Percentiles rank a stretch among this genome's conserved stretches.
Conservation (phyloP, 75 land plant species). For the Sequoia sempervirens region DNA sequence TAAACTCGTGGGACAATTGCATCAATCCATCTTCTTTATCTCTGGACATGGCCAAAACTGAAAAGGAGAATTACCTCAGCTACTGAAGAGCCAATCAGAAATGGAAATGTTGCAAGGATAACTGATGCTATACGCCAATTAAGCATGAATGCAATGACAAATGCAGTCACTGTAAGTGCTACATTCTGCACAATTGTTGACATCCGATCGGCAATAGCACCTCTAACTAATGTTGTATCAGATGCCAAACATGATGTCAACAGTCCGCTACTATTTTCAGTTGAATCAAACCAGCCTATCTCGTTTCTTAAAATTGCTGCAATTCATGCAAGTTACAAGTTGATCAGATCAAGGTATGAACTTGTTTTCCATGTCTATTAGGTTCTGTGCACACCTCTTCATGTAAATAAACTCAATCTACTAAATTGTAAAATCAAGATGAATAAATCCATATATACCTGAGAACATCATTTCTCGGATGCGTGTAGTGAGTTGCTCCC, state of each 20-base stretch:
- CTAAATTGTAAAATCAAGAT: background rate
- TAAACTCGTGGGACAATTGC: background rate
- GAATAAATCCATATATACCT: too few species aligned
- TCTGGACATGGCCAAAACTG: background rate
- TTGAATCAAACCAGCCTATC: constrained; percentile 43
- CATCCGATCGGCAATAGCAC: constrained; percentile 40
- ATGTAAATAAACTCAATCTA: background rate
- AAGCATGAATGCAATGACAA: constrained; percentile 28
- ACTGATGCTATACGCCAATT: constrained; percentile 44
- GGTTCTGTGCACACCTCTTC: background rate
- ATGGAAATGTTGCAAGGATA: constrained; percentile 42
- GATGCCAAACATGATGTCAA: constrained; percentile 31
- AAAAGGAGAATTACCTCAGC: constrained; percentile 33
- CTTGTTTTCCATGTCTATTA: background rate
- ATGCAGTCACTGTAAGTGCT: constrained; percentile 36
- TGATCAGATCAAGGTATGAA: background rate
- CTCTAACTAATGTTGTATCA: constrained; percentile 36
- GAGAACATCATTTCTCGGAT: constrained; percentile 68
- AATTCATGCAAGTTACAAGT: constrained; percentile 1
- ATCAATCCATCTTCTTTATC: background rate
- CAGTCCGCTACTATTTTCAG: constrained; percentile 28
- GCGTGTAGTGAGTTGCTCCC: constrained; percentile 64
- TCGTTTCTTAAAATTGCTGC: constrained; percentile 45
- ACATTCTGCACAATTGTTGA: constrained; percentile 35
- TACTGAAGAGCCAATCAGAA: constrained; percentile 36